Evolutionary conservation across 768 basidiomycete genomes (phyloP).

Genomic region (Crucibulum laeve): DNA sequence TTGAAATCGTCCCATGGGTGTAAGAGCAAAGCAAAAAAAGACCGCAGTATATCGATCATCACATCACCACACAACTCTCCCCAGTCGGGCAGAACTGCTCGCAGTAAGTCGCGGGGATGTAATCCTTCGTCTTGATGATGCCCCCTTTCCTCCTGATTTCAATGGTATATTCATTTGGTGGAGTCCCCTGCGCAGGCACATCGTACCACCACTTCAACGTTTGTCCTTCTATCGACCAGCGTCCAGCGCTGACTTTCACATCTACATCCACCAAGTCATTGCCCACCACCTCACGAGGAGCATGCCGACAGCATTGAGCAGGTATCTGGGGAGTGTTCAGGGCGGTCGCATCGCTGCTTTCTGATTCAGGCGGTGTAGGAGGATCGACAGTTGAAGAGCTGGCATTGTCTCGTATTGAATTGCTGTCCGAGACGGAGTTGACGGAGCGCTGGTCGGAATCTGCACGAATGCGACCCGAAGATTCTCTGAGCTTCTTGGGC

Average conservation of each 20-base stretch:
- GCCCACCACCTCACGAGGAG: constrained; percentile 10
- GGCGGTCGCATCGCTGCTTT: constrained; percentile 1
- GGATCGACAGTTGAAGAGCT: constrained; percentile 6
- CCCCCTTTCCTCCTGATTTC: constrained; percentile 26
- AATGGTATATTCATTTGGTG: constrained; percentile 27
- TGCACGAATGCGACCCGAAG: background rate
- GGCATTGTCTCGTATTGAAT: no score
- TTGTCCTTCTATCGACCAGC: constrained; percentile 43
- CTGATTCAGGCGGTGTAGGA: no score
- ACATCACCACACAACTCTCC: constrained; percentile 8
- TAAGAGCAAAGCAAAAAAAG: background rate
- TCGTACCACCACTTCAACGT: constrained; percentile 52
- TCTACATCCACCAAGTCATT: constrained; percentile 37
- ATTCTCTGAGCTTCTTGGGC: constrained; percentile 2
- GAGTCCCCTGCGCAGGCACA: constrained; percentile 28
- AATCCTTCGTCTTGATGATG: constrained; percentile 12
- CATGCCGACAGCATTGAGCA: constrained; percentile 8
- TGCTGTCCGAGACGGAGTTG: no score
- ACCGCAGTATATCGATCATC: background rate
- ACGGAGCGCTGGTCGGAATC: no score
- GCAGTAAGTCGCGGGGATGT: background rate
- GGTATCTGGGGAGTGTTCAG: constrained; percentile 6
- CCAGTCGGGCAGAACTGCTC: constrained; percentile 7
- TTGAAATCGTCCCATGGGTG: no score
- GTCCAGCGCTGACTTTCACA: constrained; percentile 38